Evolutionary conservation across 768 basidiomycete species (phyloP).

Genomic region (Calvatia gigantea): DNA sequence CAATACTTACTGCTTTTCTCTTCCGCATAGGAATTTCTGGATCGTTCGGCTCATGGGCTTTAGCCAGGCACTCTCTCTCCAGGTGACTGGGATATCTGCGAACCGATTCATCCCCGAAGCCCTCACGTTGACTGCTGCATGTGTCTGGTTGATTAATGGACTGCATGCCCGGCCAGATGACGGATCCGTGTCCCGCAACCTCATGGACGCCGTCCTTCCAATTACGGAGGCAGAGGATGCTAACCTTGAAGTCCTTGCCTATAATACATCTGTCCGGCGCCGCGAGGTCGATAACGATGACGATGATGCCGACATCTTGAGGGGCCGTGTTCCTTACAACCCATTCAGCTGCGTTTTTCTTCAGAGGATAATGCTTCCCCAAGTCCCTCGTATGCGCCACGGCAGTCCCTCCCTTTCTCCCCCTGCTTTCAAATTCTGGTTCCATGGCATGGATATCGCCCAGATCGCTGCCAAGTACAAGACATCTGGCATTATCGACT

Average conservation of each 20-base stretch:
- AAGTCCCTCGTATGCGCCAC: background rate
- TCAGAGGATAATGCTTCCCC: background rate
- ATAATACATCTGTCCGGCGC: background rate
- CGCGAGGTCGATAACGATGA: background rate
- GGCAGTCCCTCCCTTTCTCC: background rate
- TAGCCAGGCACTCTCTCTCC: background rate
- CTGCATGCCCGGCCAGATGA: conserved; percentile 18
- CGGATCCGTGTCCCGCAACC: conserved; percentile 8
- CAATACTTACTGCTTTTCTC: background rate
- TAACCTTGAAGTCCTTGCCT: background rate
- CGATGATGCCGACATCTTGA: background rate
- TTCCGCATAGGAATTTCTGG: background rate
- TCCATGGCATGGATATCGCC: background rate
- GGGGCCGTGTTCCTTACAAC: conserved; percentile 1
- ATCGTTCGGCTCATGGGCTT: background rate
- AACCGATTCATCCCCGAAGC: background rate
- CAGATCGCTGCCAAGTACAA: background rate
- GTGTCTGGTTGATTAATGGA: conserved; percentile 15
- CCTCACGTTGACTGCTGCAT: conserved; percentile 13
- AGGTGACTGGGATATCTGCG: too few species aligned
- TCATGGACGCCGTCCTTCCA: conserved; percentile 15
- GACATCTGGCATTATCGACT: background rate
- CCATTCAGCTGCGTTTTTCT: conserved; percentile 16
- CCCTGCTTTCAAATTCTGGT: background rate
- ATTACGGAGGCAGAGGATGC: background rate